These are phyloP conservation scores for Dendrocalamus latiflorus DNA, from an alignment of 202 grass and related monocot genomes.

Conservation along the genomic window DNA sequence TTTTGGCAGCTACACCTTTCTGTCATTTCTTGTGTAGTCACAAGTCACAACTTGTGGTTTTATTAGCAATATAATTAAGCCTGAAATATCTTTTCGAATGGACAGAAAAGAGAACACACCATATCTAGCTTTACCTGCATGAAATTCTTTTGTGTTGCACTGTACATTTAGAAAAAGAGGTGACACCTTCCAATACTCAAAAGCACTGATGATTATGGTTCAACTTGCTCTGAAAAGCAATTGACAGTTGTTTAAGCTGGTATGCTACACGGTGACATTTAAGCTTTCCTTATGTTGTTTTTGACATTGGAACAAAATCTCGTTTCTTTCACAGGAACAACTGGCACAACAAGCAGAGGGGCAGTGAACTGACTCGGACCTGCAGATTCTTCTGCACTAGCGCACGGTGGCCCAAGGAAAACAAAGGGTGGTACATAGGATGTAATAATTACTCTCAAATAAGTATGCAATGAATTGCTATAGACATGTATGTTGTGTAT, in stretches of 20 bases:
- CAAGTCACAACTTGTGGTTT: background rate
- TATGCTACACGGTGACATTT: too few relatives aligned
- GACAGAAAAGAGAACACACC: background rate
- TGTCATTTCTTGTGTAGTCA: background rate
- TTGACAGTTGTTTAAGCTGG: background rate
- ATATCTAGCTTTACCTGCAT: background rate
- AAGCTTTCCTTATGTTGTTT: background rate
- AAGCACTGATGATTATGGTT: background rate
- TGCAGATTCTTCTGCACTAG: background rate
- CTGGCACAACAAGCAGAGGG: conserved; percentile 14
- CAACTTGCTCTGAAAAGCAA: background rate
- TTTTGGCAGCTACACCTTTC: background rate
- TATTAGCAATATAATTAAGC: background rate
- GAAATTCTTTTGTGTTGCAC: background rate
- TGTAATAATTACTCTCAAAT: background rate
- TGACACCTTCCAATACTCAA: background rate
- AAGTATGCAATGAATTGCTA: background rate
- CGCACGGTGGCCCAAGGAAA: background rate
- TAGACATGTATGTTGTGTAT: too few relatives aligned
- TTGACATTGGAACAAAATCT: background rate
- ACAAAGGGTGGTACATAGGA: too few relatives aligned
- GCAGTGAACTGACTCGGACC: background rate
- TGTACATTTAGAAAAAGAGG: background rate
- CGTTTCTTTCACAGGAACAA: conserved; percentile 27
- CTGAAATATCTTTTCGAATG: background rate